Base-by-base conservation (phyloP, 805 yeast species). In the Metschnikowia cerradonensis region DNA sequence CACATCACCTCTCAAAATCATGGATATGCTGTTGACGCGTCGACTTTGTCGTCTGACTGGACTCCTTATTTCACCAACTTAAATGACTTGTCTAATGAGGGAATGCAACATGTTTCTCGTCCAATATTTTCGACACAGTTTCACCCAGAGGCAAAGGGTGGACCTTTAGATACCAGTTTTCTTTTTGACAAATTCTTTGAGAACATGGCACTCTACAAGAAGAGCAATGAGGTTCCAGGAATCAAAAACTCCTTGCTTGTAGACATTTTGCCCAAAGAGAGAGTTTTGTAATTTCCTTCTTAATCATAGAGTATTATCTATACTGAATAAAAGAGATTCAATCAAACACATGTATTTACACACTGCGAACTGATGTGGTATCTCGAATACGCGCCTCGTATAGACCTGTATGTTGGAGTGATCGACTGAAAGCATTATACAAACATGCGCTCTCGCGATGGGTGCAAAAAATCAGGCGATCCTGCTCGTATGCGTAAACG, bases 101-200 rank as follows among this genome's bases (percentile, higher is more conserved):
- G 99, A 62, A 90, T 94, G 96, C 86, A 83, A 62, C 99, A 94
- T 71, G 79, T 75, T 51, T 66, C 81, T 37, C 86, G 82, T 68
- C 99, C 99, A 47, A 88, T 92, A 50, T 94, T 92, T 74, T 89
- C 97, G 36, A 90, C 97, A 2, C 99, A 94, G 72, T 94, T 94
- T 80, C 99, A 94, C 69, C 99, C 99, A 45, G 99, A 94, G 72
- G 98, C 99, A 51, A 92, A 90, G 75, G 98, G 99, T 62, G 99
- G 99, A 60, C 99, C 99, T 52, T 79, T 87, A 63, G 99, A 94
- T 71, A 88, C 97, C 13, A 80, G 90, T 2, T 89, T 83, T 72
- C 76, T 94, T 69, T 94, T 94, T 61, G 98, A 94, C 76, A 89
- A 84, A 70, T 94, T 88, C 72, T 83, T 94, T 61, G 80, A 75